Evolutionary conservation across 2,329 filamentous ascomycete species (phyloP).

Genomic region (Microcyclosporella mali): DNA sequence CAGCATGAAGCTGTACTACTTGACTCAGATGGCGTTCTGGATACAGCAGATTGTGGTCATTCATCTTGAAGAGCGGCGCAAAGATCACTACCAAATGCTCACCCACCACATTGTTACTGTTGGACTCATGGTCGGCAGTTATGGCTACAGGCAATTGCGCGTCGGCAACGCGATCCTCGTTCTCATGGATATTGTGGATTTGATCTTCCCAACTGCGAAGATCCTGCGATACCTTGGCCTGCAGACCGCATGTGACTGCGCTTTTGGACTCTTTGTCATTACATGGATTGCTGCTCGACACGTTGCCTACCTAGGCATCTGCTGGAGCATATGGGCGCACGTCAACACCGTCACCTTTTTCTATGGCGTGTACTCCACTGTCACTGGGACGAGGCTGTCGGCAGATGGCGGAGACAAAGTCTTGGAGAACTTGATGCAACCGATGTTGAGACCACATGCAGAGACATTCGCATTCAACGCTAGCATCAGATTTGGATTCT

Average conservation of each 20-base stretch:
- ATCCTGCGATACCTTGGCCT: conserved; percentile 85
- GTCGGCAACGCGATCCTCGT: conserved; percentile 85
- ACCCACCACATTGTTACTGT: conserved; percentile 89
- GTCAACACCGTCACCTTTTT: conserved; percentile 53
- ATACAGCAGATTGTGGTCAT: conserved; percentile 90
- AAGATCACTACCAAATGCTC: conserved; percentile 96
- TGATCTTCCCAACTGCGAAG: conserved; percentile 78
- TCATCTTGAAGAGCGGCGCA: conserved; percentile 87
- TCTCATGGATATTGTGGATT: conserved; percentile 89
- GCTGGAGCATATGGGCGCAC: conserved; percentile 73
- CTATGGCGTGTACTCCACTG: conserved; percentile 62
- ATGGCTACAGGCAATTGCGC: conserved; percentile 78
- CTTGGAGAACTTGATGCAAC: conserved; percentile 60
- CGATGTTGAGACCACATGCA: conserved; percentile 65
- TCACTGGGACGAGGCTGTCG: conserved; percentile 49
- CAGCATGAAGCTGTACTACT: conserved; percentile 79
- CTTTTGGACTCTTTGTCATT: conserved; percentile 79
- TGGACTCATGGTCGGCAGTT: conserved; percentile 70
- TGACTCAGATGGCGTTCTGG: conserved; percentile 88
- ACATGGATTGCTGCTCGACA: conserved; percentile 82
- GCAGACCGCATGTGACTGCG: conserved; percentile 68
- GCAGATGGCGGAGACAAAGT: conserved; percentile 43
- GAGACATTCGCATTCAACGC: conserved; percentile 69
- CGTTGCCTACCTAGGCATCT: conserved; percentile 68
- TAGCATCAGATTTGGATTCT: conserved; percentile 68